phyloP scores from a whole-genome alignment of 192 early-diverging fungal species.

The Powellomyces hirtus region DNA sequence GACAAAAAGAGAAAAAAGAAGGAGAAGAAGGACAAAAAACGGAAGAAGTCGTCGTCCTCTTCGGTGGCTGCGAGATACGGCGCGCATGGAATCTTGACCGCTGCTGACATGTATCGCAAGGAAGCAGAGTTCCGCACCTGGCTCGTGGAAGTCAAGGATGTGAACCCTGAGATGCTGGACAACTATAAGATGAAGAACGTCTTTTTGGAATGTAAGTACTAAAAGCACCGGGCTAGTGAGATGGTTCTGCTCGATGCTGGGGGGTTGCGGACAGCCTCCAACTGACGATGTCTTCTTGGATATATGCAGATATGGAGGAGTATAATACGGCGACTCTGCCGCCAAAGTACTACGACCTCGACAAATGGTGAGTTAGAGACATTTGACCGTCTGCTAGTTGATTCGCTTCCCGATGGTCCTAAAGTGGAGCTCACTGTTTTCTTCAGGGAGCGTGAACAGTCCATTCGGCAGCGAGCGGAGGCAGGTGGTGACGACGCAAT shows the following conservation, averaged over 20 bases:
- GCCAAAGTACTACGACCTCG: conserved; percentile 40
- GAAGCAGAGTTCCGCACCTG: conserved; percentile 49
- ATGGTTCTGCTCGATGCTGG: neutral
- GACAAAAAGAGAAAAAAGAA: conserved; percentile 33
- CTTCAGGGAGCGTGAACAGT: conserved; percentile 21
- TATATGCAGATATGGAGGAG: conserved; percentile 36
- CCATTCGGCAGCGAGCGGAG: conserved; percentile 13
- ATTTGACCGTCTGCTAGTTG: neutral
- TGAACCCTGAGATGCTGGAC: conserved; percentile 33
- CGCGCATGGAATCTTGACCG: conserved; percentile 28
- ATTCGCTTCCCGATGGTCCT: neutral
- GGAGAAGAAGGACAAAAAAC: conserved; percentile 26
- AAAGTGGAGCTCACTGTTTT: no score
- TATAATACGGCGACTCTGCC: conserved; percentile 46
- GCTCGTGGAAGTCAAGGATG: conserved; percentile 50
- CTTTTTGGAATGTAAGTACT: conserved; percentile 41
- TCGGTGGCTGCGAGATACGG: conserved; percentile 1
- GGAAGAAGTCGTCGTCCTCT: conserved; percentile 13
- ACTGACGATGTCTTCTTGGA: neutral
- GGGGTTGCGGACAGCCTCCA: neutral
- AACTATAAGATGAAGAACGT: conserved; percentile 30
- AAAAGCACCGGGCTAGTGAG: no score
- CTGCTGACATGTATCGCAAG: conserved; percentile 36
- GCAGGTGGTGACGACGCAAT: neutral
- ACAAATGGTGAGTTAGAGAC: conserved; percentile 32